Percentiles rank a stretch among this genome's conserved stretches.
Conservation (phyloP, 1,284 basidiomycete species). For the Singerocomus rubriflavus region DNA sequence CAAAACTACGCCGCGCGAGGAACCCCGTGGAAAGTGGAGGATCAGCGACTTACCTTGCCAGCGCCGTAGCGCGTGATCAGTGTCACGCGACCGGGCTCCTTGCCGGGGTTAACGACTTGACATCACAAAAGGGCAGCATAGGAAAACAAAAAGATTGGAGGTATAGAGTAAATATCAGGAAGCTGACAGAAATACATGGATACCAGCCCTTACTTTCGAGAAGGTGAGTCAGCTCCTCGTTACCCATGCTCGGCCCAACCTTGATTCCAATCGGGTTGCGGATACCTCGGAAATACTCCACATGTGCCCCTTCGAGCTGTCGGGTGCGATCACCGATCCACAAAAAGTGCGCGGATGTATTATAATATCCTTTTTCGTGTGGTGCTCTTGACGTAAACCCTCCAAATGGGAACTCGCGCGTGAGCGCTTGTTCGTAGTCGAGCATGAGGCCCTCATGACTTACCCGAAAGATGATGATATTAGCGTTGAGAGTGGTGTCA, state of each 20-base stretch:
- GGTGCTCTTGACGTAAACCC: background rate
- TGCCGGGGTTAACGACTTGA: conserved; percentile 82
- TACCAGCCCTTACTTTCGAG: conserved; percentile 65
- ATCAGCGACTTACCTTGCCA: conserved; percentile 53
- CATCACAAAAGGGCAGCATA: background rate
- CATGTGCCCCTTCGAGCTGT: conserved; percentile 89
- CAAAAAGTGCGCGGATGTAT: conserved; percentile 89
- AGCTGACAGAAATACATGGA: background rate
- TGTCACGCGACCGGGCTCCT: conserved; percentile 81
- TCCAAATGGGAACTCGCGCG: conserved; percentile 52
- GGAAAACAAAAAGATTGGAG: background rate
- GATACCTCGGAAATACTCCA: conserved; percentile 94
- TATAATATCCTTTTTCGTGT: conserved; percentile 59
- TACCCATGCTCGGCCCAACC: conserved; percentile 85
- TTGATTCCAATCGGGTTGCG: conserved; percentile 97
- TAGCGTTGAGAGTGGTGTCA: background rate
- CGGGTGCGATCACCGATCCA: conserved; percentile 99
- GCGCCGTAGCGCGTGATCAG: conserved; percentile 95
- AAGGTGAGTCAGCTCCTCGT: conserved; percentile 77
- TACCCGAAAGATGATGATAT: conserved; percentile 1
- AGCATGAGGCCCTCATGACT: conserved; percentile 95
- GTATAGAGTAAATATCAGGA: background rate
- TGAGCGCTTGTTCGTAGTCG: conserved; percentile 91
- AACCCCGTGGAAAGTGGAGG: background rate
- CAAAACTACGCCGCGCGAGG: background rate